phyloP scores from a whole-genome alignment of 179 eudicot species.

The Beta macrorhiza region DNA sequence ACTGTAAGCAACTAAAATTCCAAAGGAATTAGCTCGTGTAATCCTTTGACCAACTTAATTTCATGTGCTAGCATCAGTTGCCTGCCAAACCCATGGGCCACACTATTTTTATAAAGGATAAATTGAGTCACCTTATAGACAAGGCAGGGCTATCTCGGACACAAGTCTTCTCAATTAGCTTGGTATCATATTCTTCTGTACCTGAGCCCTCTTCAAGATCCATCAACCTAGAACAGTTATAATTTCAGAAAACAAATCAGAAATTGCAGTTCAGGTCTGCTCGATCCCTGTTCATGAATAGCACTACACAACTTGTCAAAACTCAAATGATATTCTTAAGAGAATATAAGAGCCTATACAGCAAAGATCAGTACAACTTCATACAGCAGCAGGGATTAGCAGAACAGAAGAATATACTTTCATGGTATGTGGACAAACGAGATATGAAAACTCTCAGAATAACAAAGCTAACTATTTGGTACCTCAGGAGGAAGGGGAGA shows the following conservation, averaged over 20 bases:
- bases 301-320: background rate
- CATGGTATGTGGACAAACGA: too few relatives aligned
- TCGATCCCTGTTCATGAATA: background rate
- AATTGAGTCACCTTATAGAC: conserved; percentile 39
- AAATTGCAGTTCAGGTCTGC: background rate
- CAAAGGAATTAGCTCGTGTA: too few relatives aligned
- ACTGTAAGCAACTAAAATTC: too few relatives aligned
- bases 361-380: background rate
- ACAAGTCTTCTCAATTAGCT: conserved; percentile 50
- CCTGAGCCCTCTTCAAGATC: conserved; percentile 89
- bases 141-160: conserved; percentile 26
- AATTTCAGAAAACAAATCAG: conserved; percentile 1
- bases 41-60: background rate
- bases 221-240: conserved; percentile 51
- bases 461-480: too few relatives aligned
- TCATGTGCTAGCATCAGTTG: background rate
- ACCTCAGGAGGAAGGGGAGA: background rate
- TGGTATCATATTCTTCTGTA: conserved; percentile 61
- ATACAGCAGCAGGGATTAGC: background rate
- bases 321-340: background rate
- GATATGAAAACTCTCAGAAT: too few relatives aligned
- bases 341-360: background rate
- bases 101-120: background rate
- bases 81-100: background rate
- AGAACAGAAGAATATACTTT: background rate